Evolutionary conservation across 139 green algal genomes (phyloP), one percentile per base, ranked within the genome.

Genomic region (Pseudopediastrum boryanum): DNA sequence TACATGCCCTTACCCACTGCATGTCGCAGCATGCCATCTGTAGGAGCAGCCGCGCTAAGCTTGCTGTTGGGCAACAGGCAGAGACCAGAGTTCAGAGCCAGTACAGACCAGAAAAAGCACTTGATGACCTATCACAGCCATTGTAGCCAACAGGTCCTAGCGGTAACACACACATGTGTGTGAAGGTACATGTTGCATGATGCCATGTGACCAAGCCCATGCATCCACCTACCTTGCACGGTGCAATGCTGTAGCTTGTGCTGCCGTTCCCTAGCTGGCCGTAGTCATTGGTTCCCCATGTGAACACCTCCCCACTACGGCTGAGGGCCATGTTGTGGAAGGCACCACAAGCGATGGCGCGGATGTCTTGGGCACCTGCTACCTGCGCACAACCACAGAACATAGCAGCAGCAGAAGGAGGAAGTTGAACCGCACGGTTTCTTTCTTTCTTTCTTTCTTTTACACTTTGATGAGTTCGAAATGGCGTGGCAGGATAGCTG

Each of bases 231-330:
- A 87, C 80, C 23, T 68, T 70, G 1, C 59, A 41, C 0, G 87
- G 90, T 29, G 62, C 50, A 0, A 88, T 94, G 16, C 75, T 73
- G 66, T 95, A 95, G 25, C 59, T 85, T 38, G 93, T 97, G 71
- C 72, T 89, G 58, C 93, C 93, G 66, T 93, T 95, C 61, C 93
- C 93, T 64, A 97, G 87, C 52, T 85, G 86, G 8, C 92, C 94
- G 84, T 94, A 97, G 83, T 97, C 93, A 79, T 98, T 98, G 75
- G 83, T 96, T 68, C 94, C 94, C 92, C 89, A 94, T 12, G 85
- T 83, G 21, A 90, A 67, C 41, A 95, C 86, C 38, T 86, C 27
- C 12, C 89, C 89, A 13, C 77, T 70, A 38, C 35, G 54, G 23
- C 69, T 91, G 4, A 98, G 85, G 4, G 88, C 86, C 73, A 98